Conservation (phyloP, 257 asterid species). For the Petrea volubilis region DNA sequence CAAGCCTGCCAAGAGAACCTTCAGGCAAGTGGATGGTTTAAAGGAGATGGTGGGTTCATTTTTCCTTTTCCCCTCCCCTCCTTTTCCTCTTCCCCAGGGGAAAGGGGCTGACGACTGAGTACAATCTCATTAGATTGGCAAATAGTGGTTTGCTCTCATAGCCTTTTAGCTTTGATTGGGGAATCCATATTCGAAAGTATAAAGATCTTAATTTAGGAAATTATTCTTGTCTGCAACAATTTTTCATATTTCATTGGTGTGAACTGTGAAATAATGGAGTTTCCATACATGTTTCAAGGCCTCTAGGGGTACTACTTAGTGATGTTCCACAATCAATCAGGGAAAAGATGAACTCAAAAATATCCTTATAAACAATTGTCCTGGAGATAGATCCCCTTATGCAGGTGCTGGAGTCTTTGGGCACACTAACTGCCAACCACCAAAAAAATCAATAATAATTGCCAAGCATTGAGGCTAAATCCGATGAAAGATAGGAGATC, state of each 20-base stretch:
- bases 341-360: background rate
- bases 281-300: background rate
- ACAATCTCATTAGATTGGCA: background rate
- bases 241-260: slow-evolving; percentile 3
- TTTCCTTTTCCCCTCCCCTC: too few species aligned
- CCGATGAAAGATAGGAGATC: background rate
- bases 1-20: background rate
- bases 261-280: background rate
- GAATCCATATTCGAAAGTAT: background rate
- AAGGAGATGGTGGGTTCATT: too few species aligned
- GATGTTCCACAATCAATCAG: background rate
- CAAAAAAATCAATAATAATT: background rate
- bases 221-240: background rate
- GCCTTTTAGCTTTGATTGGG: background rate
- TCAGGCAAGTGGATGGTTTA: background rate
- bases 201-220: background rate
- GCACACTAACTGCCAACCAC: too few species aligned
- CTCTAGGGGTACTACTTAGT: background rate
- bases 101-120: background rate
- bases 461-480: background rate
- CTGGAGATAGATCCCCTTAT: background rate
- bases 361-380: background rate
- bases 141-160: background rate
- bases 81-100: too few species aligned
- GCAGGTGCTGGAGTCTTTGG: background rate